These are phyloP conservation scores for Sonneratia alba DNA, from an alignment of 345 rosid species.

Conservation along the genomic window DNA sequence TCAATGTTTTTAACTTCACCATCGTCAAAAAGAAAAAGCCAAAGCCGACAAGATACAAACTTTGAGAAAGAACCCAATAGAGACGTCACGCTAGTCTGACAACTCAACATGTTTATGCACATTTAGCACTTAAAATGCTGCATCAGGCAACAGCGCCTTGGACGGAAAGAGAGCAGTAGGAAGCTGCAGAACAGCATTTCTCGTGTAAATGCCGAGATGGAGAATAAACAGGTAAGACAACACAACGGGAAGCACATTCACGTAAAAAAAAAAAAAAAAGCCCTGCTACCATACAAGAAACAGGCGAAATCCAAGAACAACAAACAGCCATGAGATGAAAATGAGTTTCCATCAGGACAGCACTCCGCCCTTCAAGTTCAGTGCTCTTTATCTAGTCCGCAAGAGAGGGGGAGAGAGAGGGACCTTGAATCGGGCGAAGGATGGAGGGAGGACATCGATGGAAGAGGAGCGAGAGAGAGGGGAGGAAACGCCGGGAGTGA, in stretches of 20 bases:
- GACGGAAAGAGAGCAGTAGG: no score
- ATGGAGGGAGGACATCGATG: conserved; percentile 27
- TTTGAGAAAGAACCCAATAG: background rate
- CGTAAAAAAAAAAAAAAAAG: no score
- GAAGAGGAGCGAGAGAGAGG: conserved; percentile 33
- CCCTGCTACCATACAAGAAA: no score
- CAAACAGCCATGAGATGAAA: background rate
- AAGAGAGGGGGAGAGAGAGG: conserved; percentile 4
- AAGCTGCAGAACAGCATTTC: background rate
- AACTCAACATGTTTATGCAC: no score
- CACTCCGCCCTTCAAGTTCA: background rate
- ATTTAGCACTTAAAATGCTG: background rate
- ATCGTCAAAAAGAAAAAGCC: background rate
- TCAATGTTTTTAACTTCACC: background rate
- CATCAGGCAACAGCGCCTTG: background rate
- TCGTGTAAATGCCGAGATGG: background rate
- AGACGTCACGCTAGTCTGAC: background rate
- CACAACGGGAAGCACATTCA: background rate
- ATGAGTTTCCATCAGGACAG: background rate
- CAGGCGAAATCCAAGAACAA: no score
- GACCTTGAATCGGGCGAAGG: conserved; percentile 2
- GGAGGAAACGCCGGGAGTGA: conserved; percentile 36
- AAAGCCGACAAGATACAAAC: background rate
- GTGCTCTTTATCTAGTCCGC: background rate
- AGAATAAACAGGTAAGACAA: background rate